phyloP scores from a whole-genome alignment of 164 flowering plant genomes.

The Magnolia kwangsiensis region DNA sequence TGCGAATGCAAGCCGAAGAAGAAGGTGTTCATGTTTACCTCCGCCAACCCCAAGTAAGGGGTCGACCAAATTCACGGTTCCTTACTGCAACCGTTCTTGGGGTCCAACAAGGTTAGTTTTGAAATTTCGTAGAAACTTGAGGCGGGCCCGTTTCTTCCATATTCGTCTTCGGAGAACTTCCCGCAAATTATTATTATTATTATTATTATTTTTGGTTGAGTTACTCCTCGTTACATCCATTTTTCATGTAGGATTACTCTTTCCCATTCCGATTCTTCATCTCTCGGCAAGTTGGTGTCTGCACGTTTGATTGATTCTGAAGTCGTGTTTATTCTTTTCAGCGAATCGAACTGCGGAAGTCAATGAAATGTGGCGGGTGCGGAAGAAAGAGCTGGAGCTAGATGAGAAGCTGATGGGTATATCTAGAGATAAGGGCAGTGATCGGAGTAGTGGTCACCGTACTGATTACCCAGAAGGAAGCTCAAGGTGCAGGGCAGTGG shows the following conservation, averaged over 20 bases:
- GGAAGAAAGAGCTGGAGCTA: slow-evolving; percentile 74
- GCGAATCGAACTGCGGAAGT: slow-evolving; percentile 86
- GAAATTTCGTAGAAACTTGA: too few relatives aligned
- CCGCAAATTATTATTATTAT: too few relatives aligned
- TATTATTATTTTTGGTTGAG: too few relatives aligned
- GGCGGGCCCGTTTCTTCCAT: too few relatives aligned
- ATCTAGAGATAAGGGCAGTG: slow-evolving; percentile 27
- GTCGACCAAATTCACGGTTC: slow-evolving; percentile 84
- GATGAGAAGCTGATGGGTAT: slow-evolving; percentile 44
- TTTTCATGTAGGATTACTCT: too few relatives aligned
- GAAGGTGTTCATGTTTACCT: slow-evolving; percentile 82
- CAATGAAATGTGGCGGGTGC: slow-evolving; percentile 84
- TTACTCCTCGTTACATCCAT: too few relatives aligned
- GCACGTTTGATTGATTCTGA: neutral
- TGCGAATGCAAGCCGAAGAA: slow-evolving; percentile 70
- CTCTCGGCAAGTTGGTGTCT: neutral
- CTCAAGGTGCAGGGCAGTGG: slow-evolving; percentile 18
- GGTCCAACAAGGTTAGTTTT: slow-evolving; percentile 70
- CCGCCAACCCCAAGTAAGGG: slow-evolving; percentile 51
- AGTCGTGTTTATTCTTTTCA: slow-evolving; percentile 17
- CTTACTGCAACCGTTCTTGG: slow-evolving; percentile 93
- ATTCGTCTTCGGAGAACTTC: too few relatives aligned
- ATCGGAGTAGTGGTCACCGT: slow-evolving; percentile 17
- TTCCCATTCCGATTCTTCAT: neutral
- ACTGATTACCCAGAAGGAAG: slow-evolving; percentile 21